Base-by-base conservation (phyloP, 495 filamentous ascomycete species). In the Hypomontagnella submonticulosa region DNA sequence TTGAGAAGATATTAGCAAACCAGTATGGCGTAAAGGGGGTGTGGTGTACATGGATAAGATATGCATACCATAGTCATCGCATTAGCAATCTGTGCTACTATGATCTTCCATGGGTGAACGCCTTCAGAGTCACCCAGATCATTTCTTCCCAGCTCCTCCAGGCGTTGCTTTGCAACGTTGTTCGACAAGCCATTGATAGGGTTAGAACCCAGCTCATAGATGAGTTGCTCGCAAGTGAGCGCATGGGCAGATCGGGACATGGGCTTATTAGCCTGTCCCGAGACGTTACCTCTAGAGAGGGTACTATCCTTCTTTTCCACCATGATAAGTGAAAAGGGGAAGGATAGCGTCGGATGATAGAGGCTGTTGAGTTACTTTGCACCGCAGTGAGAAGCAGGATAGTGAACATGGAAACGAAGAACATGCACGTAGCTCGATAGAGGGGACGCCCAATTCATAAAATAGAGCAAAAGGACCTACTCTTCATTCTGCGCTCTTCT, bases 31-130 rank as follows among this genome's bases (percentile, higher is more conserved):
- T 66, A 86, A 83, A 63, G 88, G 74, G 2, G 8, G 11, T n/a
- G 32, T 30, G 53, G 38, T 27, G 23, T 27, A 27, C 6, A 27
- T 6, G 23, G 18, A 13, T 32, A 34, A 18, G 44, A 12, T 49
- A 15, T 40, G 76, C 77, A 59, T 76, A 83, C 71, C 78, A 84
- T 63, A 51, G 81, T 81, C 81, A 87, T 85, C 16, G 83, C 81
- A 75, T 85, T 86, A 42, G 73, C 78, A 27, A 84, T 69, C 67
- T 87, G 83, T 2, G 67, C 67, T 66, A 87, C 86, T 83, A 91
- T 87, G 5, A 88, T 88, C 70, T 90, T 89, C 63, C 89, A 84
- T 32, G 89, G 75, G 62, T 89, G 86, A 5, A 90, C 85, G 12
- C 87, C 83, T 59, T 79, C 78, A 48, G 79, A 83, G 42, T 85